Conservation (phyloP, 2,329 filamentous ascomycete genomes). For the Alternaria burnsii region DNA sequence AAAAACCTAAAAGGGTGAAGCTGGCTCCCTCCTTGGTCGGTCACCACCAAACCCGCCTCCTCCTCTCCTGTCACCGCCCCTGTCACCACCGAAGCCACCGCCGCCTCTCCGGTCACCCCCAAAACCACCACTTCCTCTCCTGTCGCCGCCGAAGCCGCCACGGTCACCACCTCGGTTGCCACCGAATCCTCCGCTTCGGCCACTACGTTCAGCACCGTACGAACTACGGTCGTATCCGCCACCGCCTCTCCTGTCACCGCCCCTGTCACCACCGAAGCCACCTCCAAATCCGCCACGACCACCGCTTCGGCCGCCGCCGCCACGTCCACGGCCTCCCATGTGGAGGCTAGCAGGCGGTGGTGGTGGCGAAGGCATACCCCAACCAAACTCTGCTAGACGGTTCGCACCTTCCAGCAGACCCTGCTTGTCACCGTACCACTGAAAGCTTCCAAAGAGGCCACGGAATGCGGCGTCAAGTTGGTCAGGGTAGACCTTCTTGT, state of each 20-base stretch:
- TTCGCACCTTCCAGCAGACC: slow-evolving; percentile 56
- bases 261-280: slow-evolving; percentile 17
- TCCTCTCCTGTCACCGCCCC: slow-evolving; percentile 22
- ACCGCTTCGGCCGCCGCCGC: slow-evolving; percentile 18
- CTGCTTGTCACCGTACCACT: slow-evolving; percentile 54
- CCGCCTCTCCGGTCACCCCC: slow-evolving; percentile 22
- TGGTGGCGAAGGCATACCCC: slow-evolving; percentile 57
- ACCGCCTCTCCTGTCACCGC: neutral
- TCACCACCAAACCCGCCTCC: slow-evolving; percentile 14
- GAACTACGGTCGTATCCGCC: too few species aligned
- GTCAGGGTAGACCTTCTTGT: slow-evolving; percentile 53
- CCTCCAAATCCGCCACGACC: slow-evolving; percentile 28
- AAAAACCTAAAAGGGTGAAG: slow-evolving; percentile 13
- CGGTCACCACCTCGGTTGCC: slow-evolving; percentile 15
- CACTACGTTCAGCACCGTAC: slow-evolving; percentile 16
- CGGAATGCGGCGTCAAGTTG: slow-evolving; percentile 63
- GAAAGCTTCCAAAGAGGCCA: slow-evolving; percentile 64
- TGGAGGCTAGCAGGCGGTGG: slow-evolving; percentile 37
- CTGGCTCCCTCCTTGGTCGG: slow-evolving; percentile 23
- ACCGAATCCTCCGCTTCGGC: slow-evolving; percentile 10
- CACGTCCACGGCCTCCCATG: slow-evolving; percentile 22
- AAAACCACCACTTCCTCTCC: slow-evolving; percentile 20
- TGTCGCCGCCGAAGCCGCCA: slow-evolving; percentile 21
- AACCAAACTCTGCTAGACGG: slow-evolving; percentile 56
- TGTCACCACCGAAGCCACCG: slow-evolving; percentile 25